These are phyloP conservation scores for Pleurotus sapidus DNA, from an alignment of 768 basidiomycete species.

Conservation along the genomic window DNA sequence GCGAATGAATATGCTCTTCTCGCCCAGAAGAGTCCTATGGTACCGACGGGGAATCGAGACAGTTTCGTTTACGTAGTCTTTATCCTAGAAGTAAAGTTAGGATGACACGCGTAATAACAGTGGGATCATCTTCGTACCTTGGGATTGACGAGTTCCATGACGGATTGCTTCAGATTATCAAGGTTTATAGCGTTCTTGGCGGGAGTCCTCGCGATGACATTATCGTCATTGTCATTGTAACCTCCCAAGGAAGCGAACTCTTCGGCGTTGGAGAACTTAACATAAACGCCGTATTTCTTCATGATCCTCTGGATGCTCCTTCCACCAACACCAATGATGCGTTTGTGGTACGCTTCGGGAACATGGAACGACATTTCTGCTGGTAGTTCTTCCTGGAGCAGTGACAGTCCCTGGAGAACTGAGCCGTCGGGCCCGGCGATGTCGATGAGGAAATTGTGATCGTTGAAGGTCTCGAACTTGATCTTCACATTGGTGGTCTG, in stretches of 20 bases:
- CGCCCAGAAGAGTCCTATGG: constrained; percentile 91
- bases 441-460: constrained; percentile 93
- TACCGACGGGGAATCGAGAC: constrained; percentile 92
- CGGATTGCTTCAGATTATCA: constrained; percentile 91
- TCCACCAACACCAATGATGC: constrained; percentile 97
- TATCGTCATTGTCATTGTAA: constrained; percentile 97
- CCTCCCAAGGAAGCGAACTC: constrained; percentile 95
- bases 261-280: constrained; percentile 98
- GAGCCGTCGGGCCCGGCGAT: constrained; percentile 82
- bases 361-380: constrained; percentile 99
- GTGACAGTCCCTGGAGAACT: constrained; percentile 81
- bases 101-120: background rate
- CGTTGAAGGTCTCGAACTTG: constrained; percentile 98
- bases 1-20: constrained; percentile 95
- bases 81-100: constrained; percentile 59
- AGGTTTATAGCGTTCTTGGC: constrained; percentile 96
- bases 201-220: constrained; percentile 96
- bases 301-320: constrained; percentile 98
- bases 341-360: constrained; percentile 96
- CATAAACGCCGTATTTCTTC: constrained; percentile 99
- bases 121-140: constrained; percentile 56
- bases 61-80: constrained; percentile 93
- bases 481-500: constrained; percentile 96
- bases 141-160: constrained; percentile 97
- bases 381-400: constrained; percentile 96